Evolutionary conservation across 768 basidiomycete species (phyloP).

Genomic region (Suillus hirtellus): DNA sequence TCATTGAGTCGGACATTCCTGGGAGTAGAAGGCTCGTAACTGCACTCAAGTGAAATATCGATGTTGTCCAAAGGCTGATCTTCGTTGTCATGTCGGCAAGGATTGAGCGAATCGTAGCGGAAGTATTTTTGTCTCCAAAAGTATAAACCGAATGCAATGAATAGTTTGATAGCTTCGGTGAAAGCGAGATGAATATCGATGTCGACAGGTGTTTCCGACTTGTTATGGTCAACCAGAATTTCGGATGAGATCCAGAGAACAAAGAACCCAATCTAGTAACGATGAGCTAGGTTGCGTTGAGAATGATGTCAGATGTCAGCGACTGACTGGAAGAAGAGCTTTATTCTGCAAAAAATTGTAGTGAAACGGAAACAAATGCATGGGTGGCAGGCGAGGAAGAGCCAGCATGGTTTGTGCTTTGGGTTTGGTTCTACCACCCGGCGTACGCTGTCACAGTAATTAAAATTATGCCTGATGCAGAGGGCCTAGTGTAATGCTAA

Average conservation of each 20-base stretch:
- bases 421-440: neutral
- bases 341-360: neutral
- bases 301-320: neutral
- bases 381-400: neutral
- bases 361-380: neutral
- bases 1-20: neutral
- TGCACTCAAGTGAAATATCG: constrained; percentile 13
- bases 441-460: neutral
- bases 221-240: neutral
- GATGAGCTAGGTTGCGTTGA: neutral
- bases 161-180: constrained; percentile 22
- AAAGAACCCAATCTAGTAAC: neutral
- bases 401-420: neutral
- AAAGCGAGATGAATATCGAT: constrained; percentile 19
- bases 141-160: constrained; percentile 21
- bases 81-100: constrained; percentile 7
- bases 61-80: constrained; percentile 14
- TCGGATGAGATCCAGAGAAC: constrained; percentile 2
- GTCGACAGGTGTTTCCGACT: constrained; percentile 9
- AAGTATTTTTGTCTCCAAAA: constrained; percentile 11
- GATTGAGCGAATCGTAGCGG: neutral
- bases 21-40: constrained; percentile 10
- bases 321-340: constrained; percentile 4
- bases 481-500: neutral
- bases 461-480: neutral